phyloP scores from a whole-genome alignment of 2,329 filamentous ascomycete genomes.

The Lojkania enalia region DNA sequence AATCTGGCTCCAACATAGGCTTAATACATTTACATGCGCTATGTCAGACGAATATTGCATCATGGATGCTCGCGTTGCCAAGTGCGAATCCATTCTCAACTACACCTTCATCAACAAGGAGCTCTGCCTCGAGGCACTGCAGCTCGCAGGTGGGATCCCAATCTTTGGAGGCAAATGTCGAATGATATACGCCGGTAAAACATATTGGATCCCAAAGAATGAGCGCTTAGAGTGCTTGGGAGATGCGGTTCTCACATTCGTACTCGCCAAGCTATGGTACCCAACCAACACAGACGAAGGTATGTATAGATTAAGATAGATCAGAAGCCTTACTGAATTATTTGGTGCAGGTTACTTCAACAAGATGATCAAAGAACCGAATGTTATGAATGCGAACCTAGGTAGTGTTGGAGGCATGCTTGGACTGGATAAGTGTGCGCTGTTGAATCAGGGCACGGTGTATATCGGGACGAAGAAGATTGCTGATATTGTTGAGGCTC shows the following conservation, averaged over 20 bases:
- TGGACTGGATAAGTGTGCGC: not conserved
- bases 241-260: not conserved
- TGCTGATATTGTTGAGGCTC: not conserved
- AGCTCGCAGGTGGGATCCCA: not conserved
- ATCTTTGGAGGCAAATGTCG: not conserved
- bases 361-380: not conserved
- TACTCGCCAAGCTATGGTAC: not conserved
- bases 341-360: not conserved
- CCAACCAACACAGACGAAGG: not conserved
- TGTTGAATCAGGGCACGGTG: not conserved
- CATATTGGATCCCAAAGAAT: not conserved
- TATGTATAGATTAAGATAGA: not conserved
- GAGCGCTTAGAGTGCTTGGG: not conserved
- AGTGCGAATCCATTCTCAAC: not conserved
- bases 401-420: not conserved
- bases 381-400: not conserved
- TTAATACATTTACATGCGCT: no score
- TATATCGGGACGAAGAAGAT: not conserved
- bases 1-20: no score
- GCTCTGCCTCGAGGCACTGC: not conserved
- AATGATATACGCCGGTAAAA: not conserved
- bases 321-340: not conserved
- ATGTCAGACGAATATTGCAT: no score
- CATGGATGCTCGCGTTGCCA: not conserved
- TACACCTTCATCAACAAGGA: not conserved